phyloP scores from a whole-genome alignment of 1,284 basidiomycete genomes.

The Inonotus obliquus region DNA sequence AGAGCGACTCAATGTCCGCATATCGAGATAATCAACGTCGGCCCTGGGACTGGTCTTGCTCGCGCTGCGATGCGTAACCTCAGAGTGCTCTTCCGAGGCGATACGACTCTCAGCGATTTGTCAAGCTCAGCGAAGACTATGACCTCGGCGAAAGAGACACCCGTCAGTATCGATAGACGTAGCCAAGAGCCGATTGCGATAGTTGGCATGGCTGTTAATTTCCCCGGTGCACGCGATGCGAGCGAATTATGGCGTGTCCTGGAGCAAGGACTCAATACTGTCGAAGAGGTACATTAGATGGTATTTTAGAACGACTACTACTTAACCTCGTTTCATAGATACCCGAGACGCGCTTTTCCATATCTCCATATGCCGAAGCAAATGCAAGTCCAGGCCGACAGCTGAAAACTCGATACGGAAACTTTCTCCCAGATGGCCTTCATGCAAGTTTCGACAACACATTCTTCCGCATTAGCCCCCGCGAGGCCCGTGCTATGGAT shows the following conservation, averaged over 20 bases:
- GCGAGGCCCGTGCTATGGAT: constrained; percentile 70
- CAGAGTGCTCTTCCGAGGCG: constrained; percentile 32
- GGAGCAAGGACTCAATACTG: constrained; percentile 50
- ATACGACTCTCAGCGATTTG: constrained; percentile 30
- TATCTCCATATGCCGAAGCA: constrained; percentile 34
- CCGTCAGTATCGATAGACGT: constrained; percentile 20
- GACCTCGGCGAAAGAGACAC: constrained; percentile 6
- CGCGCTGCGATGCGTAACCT: constrained; percentile 28
- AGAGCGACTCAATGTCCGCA: neutral
- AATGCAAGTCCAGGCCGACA: constrained; percentile 27
- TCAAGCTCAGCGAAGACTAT: constrained; percentile 14
- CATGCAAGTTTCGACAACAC: constrained; percentile 53
- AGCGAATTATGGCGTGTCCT: constrained; percentile 55
- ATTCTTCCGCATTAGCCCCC: constrained; percentile 68
- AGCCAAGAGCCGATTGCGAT: constrained; percentile 57
- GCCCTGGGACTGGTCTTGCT: constrained; percentile 45
- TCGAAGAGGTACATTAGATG: constrained; percentile 45
- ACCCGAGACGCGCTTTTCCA: constrained; percentile 51
- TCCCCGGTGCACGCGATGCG: constrained; percentile 50
- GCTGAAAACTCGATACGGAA: constrained; percentile 53
- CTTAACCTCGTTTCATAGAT: constrained; percentile 37
- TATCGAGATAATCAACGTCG: constrained; percentile 44
- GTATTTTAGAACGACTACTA: constrained; percentile 1
- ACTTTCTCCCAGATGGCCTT: constrained; percentile 54
- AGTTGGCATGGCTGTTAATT: constrained; percentile 63